Evolutionary conservation across 177 flowering plant genomes (phyloP).

Genomic region (Vitis hybrid): DNA sequence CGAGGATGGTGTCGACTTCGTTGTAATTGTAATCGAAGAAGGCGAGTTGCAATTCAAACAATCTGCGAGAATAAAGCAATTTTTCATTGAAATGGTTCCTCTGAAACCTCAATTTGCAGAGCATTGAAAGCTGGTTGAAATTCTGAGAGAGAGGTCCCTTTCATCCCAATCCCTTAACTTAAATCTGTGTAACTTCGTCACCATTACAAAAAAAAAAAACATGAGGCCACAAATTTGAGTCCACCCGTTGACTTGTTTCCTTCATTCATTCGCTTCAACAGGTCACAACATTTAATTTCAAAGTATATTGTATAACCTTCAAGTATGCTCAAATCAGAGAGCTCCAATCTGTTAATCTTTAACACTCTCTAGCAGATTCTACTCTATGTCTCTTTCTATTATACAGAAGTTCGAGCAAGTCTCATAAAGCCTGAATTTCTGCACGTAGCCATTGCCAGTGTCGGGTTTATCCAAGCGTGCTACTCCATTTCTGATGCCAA

Average conservation of each 20-base stretch:
- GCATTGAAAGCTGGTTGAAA: constrained; percentile 45
- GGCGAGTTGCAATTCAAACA: constrained; percentile 46
- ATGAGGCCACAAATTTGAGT: constrained; percentile 44
- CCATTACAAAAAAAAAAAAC: constrained; percentile 44
- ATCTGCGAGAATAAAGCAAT: constrained; percentile 57
- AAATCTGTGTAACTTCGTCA: constrained; percentile 69
- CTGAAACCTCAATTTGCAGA: constrained; percentile 33
- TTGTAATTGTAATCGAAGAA: constrained; percentile 57
- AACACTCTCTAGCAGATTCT: too few relatives aligned
- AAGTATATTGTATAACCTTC: too few relatives aligned
- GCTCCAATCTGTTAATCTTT: too few relatives aligned
- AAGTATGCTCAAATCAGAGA: too few relatives aligned
- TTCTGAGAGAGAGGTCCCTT: constrained; percentile 46
- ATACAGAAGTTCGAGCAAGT: too few relatives aligned
- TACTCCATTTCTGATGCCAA: too few relatives aligned
- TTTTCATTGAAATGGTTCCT: constrained; percentile 48
- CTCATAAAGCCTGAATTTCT: too few relatives aligned
- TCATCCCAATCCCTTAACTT: constrained; percentile 28
- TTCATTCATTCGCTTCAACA: too few relatives aligned
- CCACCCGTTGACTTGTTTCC: too few relatives aligned
- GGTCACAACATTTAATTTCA: too few relatives aligned
- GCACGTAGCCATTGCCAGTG: too few relatives aligned
- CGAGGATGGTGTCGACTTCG: constrained; percentile 59
- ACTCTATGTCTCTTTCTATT: background rate
- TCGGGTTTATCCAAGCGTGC: too few relatives aligned